Percentiles rank a stretch among this genome's conserved stretches.
Conservation (phyloP, 139 green algal species). For the Chlorokybus atmophyticus region DNA sequence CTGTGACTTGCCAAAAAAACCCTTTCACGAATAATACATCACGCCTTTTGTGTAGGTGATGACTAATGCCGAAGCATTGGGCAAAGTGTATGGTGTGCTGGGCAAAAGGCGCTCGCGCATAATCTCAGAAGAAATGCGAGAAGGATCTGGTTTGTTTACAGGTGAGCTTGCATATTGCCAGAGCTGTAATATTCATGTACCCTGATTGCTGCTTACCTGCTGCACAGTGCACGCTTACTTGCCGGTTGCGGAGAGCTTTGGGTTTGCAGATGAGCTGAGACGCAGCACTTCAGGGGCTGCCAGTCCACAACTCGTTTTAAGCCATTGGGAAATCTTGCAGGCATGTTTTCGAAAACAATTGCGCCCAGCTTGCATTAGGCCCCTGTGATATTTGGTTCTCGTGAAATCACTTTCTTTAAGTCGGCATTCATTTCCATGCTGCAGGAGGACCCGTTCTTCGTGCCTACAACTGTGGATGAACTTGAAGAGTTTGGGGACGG, state of each 20-base stretch:
- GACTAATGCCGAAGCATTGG: slow-evolving; percentile 38
- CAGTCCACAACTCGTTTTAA: slow-evolving; percentile 70
- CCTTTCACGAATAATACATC: background rate
- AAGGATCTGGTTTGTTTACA: slow-evolving; percentile 83
- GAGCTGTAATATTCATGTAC: no score
- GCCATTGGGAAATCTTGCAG: slow-evolving; percentile 71
- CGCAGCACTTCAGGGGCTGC: slow-evolving; percentile 63
- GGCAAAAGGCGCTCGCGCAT: slow-evolving; percentile 60
- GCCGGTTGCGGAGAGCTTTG: slow-evolving; percentile 81
- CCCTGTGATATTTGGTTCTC: no score
- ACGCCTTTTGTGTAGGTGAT: slow-evolving; percentile 11
- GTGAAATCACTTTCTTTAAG: no score
- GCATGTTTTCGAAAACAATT: no score
- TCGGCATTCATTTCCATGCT: no score
- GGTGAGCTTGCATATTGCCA: background rate
- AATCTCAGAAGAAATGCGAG: slow-evolving; percentile 76
- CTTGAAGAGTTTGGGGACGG: slow-evolving; percentile 93
- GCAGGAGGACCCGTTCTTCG: slow-evolving; percentile 87
- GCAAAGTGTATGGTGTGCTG: slow-evolving; percentile 63
- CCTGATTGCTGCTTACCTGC: no score
- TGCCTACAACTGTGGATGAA: slow-evolving; percentile 88
- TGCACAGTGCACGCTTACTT: slow-evolving; percentile 65
- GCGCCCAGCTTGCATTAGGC: no score
- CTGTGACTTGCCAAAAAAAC: no score
- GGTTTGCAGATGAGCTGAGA: slow-evolving; percentile 88